phyloP scores from a whole-genome alignment of 805 yeast species.

The Cyberlindnera xylosilytica region DNA sequence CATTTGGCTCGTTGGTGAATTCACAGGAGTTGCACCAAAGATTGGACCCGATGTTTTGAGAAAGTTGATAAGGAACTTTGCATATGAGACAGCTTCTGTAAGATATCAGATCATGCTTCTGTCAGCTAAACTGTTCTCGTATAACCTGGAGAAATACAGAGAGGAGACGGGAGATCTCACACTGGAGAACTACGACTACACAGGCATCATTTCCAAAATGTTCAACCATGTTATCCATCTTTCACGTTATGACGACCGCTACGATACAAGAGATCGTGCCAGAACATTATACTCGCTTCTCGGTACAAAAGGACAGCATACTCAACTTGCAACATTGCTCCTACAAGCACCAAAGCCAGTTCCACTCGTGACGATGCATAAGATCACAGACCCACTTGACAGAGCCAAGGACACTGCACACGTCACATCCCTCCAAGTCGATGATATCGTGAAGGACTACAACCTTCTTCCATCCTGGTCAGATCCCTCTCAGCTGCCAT shows the following conservation, averaged over 20 bases:
- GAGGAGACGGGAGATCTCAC: slow-evolving; percentile 21
- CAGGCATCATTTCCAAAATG: slow-evolving; percentile 43
- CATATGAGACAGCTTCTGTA: slow-evolving; percentile 52
- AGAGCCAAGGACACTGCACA: slow-evolving; percentile 16
- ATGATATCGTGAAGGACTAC: slow-evolving; percentile 24
- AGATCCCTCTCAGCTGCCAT: slow-evolving; percentile 30
- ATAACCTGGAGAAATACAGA: slow-evolving; percentile 44
- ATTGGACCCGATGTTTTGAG: slow-evolving; percentile 79
- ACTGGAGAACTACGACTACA: slow-evolving; percentile 31
- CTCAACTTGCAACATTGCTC: slow-evolving; percentile 63
- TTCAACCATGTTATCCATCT: slow-evolving; percentile 61
- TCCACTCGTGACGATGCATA: slow-evolving; percentile 37
- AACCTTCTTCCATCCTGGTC: slow-evolving; percentile 45
- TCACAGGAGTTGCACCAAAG: slow-evolving; percentile 41
- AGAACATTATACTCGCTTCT: slow-evolving; percentile 66
- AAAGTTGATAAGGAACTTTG: slow-evolving; percentile 48
- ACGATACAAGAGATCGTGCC: slow-evolving; percentile 83
- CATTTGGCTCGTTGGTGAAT: slow-evolving; percentile 90
- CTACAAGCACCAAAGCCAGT: slow-evolving; percentile 76
- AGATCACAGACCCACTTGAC: slow-evolving; percentile 19
- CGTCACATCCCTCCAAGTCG: slow-evolving; percentile 22
- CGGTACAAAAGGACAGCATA: slow-evolving; percentile 37
- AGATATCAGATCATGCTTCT: slow-evolving; percentile 69
- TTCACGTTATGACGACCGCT: slow-evolving; percentile 68
- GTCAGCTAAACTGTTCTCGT: slow-evolving; percentile 68